Base-by-base conservation (phyloP, 306 rosid species). In the Hippophae rhamnoides region DNA sequence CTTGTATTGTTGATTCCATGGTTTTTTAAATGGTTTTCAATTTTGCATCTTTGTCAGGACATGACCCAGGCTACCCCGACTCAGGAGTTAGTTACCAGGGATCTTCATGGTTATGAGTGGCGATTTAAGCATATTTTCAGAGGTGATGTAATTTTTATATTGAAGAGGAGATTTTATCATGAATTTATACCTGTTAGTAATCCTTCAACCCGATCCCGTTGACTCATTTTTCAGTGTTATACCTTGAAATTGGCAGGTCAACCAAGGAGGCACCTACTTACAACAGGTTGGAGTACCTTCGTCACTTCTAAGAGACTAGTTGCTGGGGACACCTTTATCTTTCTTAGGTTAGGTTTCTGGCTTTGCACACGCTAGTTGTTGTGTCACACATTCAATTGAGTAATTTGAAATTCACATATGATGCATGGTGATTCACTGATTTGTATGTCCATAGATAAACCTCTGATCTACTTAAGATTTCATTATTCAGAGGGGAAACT, bases 281-380 rank as follows among this genome's bases (percentile, higher is more conserved):
- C 96, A 8, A 92, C 96, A 53, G 98, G 98, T 41, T 92, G 98
- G 98, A 92, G 98, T 76, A 82, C 92, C 26, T 92, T 92, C 67
- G 98, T 92, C 62, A 85, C 93, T 51, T 85, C 96, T n/a, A 92
- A 92, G 77, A 74, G 96, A 75, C 78, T 92, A 69, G 80, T 80
- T 69, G 89, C 96, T 0, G 98, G 98, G 65, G 98, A 92, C 65
- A 77, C 96, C 61, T 92, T 92, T 62, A 89, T 92, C 46, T 92
- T 92, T 70, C 71, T 92, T 66, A 78, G 98, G 98, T 85, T 56
- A 14, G 44, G 42, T 3, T 49, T 59, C 11, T 56, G 41, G 43
- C n/a, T 47, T 44, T 27, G 13, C 31, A 40, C 13, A 26, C 8
- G 38, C 18, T 31, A 31, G 38, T 31, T 27, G 38, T 27, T 31